These are phyloP conservation scores for Durotheca rogersii DNA, from an alignment of 495 filamentous ascomycete species.

Conservation along the genomic window DNA sequence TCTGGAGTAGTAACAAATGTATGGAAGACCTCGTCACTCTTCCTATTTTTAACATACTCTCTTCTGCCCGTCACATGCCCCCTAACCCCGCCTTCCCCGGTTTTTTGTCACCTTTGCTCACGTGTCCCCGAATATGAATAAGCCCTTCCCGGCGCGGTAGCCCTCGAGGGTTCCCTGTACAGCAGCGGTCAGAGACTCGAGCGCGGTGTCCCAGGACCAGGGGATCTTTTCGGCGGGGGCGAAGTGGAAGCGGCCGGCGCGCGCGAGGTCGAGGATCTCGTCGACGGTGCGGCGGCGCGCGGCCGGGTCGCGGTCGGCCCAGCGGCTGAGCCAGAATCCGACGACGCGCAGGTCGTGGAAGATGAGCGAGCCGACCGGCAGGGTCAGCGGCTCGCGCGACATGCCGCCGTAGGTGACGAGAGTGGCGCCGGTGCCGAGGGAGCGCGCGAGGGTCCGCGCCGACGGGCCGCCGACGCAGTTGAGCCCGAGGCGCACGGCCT, in stretches of 20 bases:
- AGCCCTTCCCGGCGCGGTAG: slow-evolving; percentile 79
- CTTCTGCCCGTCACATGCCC: no score
- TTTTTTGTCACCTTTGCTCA: slow-evolving; percentile 12
- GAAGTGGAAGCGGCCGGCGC: slow-evolving; percentile 76
- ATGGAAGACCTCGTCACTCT: no score
- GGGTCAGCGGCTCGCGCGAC: slow-evolving; percentile 75
- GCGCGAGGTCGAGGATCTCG: slow-evolving; percentile 73
- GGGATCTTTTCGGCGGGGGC: slow-evolving; percentile 72
- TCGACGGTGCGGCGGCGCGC: slow-evolving; percentile 77
- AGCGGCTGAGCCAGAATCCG: slow-evolving; percentile 92
- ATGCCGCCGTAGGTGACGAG: slow-evolving; percentile 96
- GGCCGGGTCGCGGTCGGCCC: slow-evolving; percentile 73
- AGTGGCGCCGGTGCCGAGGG: slow-evolving; percentile 62
- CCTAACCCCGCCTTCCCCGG: background rate
- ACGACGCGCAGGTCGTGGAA: slow-evolving; percentile 86
- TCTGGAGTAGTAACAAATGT: no score
- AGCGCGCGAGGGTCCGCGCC: slow-evolving; percentile 69
- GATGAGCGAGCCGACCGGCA: slow-evolving; percentile 79
- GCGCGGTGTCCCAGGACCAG: slow-evolving; percentile 79
- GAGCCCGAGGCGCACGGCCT: slow-evolving; percentile 71
- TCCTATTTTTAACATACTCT: no score
- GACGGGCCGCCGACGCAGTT: slow-evolving; percentile 96
- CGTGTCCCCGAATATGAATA: slow-evolving; percentile 72
- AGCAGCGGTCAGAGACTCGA: slow-evolving; percentile 59
- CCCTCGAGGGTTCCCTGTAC: slow-evolving; percentile 77